Conservation (phyloP, 2,329 filamentous ascomycete genomes). For the Nannizziopsis arthrosporioides region DNA sequence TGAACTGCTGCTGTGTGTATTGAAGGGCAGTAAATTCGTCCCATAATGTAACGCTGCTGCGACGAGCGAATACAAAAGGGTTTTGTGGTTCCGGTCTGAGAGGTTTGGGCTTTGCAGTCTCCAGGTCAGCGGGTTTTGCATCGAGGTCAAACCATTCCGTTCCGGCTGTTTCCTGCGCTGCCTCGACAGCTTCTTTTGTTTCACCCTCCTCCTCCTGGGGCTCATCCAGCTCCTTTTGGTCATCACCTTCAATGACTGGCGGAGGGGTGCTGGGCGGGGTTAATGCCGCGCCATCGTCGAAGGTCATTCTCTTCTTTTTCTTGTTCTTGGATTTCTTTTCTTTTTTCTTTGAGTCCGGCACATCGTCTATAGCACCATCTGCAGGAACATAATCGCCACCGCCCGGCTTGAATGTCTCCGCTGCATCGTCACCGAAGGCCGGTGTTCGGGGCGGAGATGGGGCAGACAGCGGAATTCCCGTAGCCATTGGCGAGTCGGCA, state of each 20-base stretch:
- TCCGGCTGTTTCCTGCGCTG: constrained; percentile 6
- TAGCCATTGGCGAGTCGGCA: constrained; percentile 9
- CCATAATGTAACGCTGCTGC: constrained; percentile 28
- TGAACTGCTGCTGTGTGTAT: constrained; percentile 22
- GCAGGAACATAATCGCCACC: neutral
- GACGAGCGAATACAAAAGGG: constrained; percentile 20
- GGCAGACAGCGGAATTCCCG: constrained; percentile 22
- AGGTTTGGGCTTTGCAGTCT: constrained; percentile 7
- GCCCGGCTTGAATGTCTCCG: constrained; percentile 4
- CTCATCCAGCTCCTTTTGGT: constrained; percentile 8
- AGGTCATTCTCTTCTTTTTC: constrained; percentile 17
- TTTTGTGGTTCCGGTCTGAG: constrained; percentile 21
- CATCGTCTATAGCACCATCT: constrained; percentile 4
- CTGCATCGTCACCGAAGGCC: constrained; percentile 9
- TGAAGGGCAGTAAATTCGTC: constrained; percentile 29
- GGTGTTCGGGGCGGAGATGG: constrained; percentile 22
- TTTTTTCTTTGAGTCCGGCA: constrained; percentile 23
- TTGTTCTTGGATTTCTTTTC: constrained; percentile 22
- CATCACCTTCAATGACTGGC: constrained; percentile 14
- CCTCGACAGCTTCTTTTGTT: constrained; percentile 3
- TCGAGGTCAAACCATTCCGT: constrained; percentile 12
- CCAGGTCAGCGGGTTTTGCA: constrained; percentile 5
- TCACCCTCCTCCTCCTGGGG: constrained; percentile 10
- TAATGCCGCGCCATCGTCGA: constrained; percentile 22
- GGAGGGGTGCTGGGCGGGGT: constrained; percentile 33